Evolutionary conservation across 345 rosid genomes (phyloP).

Genomic region (Cardamine occulta): DNA sequence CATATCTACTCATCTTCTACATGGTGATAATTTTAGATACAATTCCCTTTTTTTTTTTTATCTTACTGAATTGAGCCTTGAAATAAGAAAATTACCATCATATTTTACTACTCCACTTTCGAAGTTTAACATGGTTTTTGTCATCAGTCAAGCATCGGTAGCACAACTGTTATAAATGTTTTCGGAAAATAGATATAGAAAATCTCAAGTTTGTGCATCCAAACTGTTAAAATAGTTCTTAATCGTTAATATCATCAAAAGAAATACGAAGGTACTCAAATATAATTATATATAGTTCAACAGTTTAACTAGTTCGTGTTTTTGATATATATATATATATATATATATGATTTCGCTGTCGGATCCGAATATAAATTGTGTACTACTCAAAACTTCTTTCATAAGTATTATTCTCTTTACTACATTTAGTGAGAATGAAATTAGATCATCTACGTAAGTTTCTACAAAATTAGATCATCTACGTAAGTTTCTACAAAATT

Average conservation of each 20-base stretch:
- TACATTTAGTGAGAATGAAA: neutral
- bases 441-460: neutral
- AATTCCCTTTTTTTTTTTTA: neutral
- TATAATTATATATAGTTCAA: neutral
- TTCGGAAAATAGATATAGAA: neutral
- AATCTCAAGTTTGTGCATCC: neutral
- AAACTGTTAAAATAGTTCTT: neutral
- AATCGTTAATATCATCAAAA: neutral
- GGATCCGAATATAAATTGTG: neutral
- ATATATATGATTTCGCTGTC: neutral
- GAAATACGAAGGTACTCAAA: neutral
- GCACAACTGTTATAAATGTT: neutral
- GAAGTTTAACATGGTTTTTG: neutral
- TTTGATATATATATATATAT: neutral
- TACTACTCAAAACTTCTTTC: neutral
- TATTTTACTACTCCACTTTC: neutral
- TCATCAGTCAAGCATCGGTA: neutral
- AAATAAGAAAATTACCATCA: neutral
- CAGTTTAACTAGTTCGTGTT: neutral
- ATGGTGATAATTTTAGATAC: conserved; percentile 1
- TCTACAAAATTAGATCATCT: neutral
- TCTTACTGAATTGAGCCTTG: neutral
- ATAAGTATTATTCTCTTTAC: conserved; percentile 2
- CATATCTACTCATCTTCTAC: conserved; percentile 11
- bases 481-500: neutral